Conservation (phyloP, 2,329 filamentous ascomycete species). For the Colletotrichum lentis region DNA sequence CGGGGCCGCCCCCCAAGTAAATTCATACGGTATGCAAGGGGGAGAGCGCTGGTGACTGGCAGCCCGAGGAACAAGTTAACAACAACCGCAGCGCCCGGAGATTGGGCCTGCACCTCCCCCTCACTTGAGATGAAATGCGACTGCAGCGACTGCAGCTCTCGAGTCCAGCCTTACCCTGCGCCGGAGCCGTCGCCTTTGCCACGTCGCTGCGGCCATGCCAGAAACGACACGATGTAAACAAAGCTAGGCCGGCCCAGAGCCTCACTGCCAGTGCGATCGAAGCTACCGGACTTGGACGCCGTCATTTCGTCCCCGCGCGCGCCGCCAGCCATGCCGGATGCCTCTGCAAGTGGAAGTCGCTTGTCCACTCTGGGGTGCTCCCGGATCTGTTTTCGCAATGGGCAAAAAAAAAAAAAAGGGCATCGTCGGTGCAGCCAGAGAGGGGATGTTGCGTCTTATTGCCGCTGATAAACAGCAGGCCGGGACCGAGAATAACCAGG, state of each 20-base stretch:
- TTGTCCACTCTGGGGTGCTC: slow-evolving; percentile 22
- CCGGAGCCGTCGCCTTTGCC: slow-evolving; percentile 5
- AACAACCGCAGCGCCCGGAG: slow-evolving; percentile 27
- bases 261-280: slow-evolving; percentile 25
- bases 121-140: slow-evolving; percentile 22
- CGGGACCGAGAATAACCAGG: slow-evolving; percentile 23
- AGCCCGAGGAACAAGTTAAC: slow-evolving; percentile 2
- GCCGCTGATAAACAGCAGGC: slow-evolving; percentile 14
- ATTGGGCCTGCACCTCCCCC: slow-evolving; percentile 31
- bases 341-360: slow-evolving; percentile 25
- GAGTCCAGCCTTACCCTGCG: slow-evolving; percentile 35
- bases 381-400: slow-evolving; percentile 5
- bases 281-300: slow-evolving; percentile 19
- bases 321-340: slow-evolving; percentile 13
- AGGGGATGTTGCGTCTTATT: neutral
- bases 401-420: neutral
- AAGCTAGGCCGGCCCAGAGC: slow-evolving; percentile 29
- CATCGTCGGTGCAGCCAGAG: slow-evolving; percentile 7
- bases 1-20: too few species aligned
- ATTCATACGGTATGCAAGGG: too few species aligned
- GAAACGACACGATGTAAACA: slow-evolving; percentile 34
- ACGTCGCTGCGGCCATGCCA: slow-evolving; percentile 30
- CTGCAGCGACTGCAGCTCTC: slow-evolving; percentile 8
- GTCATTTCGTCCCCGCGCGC: slow-evolving; percentile 26
- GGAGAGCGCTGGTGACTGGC: slow-evolving; percentile 13